Percentiles rank a stretch among this genome's conserved stretches.
Evolutionary conservation across 192 early-diverging fungal species (phyloP).

Genomic region (Backusella tuberculispora): DNA sequence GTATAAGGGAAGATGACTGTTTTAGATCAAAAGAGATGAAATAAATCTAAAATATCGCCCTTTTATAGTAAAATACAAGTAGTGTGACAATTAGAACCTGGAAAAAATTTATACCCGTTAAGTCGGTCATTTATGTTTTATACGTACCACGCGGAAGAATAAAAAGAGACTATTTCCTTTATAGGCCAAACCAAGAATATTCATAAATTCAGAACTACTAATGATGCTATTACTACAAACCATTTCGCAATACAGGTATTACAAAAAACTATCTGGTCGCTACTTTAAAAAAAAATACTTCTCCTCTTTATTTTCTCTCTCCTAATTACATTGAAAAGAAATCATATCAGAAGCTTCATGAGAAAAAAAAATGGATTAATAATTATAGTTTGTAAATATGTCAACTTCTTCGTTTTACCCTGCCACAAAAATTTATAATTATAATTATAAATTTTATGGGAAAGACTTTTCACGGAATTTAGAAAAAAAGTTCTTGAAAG

Average conservation of each 20-base stretch:
- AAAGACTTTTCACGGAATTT: not conserved
- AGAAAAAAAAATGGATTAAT: not conserved
- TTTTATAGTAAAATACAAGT: not conserved
- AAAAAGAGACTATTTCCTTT: not conserved
- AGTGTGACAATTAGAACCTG: not conserved
- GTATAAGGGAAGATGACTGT: not conserved
- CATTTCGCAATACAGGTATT: not conserved
- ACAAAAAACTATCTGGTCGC: not conserved
- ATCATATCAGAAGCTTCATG: not conserved
- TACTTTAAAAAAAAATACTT: not conserved
- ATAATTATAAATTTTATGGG: not conserved
- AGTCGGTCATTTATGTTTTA: not conserved
- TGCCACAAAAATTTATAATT: not conserved
- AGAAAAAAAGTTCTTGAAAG: not conserved
- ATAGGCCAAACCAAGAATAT: not conserved
- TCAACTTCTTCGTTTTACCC: slow-evolving; percentile 2
- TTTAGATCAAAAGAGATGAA: slow-evolving; percentile 1
- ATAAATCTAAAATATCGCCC: not conserved
- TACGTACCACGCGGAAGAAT: not conserved
- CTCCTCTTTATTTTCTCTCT: not conserved
- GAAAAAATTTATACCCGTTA: not conserved
- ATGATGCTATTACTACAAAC: not conserved
- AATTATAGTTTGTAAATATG: not conserved
- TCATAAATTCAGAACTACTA: not conserved
- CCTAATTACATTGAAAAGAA: not conserved